Percentiles rank a stretch among this genome's conserved stretches.
phyloP scores from a whole-genome alignment of 1,284 basidiomycete species.

The Ustilago esculenta region DNA sequence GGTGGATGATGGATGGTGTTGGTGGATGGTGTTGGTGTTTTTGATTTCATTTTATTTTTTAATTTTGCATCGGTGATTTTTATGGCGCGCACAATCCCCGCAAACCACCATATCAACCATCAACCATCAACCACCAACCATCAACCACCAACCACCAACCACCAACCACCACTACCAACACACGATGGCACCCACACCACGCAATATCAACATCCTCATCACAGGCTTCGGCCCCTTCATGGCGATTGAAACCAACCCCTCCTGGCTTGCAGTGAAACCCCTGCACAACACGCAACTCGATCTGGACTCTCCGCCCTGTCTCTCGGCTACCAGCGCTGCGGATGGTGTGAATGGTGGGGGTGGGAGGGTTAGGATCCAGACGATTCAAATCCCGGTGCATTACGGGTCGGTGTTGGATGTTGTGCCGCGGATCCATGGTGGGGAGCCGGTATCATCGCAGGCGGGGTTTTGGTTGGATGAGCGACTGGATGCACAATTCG shows the following conservation, averaged over 20 bases:
- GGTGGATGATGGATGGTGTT: no score
- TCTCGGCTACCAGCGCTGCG: background rate
- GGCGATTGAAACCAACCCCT: slow-evolving; percentile 35
- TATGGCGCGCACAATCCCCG: background rate
- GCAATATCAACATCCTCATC: slow-evolving; percentile 35
- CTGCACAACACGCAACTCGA: slow-evolving; percentile 28
- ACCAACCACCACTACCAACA: slow-evolving; percentile 29
- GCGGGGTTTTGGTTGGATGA: slow-evolving; percentile 37
- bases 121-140: background rate
- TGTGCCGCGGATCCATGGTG: slow-evolving; percentile 30
- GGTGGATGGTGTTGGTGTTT: no score
- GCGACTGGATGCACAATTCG: slow-evolving; percentile 9
- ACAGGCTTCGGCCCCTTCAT: slow-evolving; percentile 50
- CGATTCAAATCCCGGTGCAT: slow-evolving; percentile 39
- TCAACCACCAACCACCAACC: background rate
- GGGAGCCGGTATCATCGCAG: background rate
- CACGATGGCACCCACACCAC: background rate
- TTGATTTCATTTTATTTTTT: no score
- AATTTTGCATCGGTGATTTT: no score
- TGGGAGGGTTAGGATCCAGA: slow-evolving; percentile 30
- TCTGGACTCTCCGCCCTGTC: background rate
- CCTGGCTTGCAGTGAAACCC: slow-evolving; percentile 43
- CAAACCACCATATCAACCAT: background rate
- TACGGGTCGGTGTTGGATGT: slow-evolving; percentile 39
- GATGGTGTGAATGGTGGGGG: background rate